Conservation (phyloP, 1,284 basidiomycete species). For the Ceratobasidium sp. region DNA sequence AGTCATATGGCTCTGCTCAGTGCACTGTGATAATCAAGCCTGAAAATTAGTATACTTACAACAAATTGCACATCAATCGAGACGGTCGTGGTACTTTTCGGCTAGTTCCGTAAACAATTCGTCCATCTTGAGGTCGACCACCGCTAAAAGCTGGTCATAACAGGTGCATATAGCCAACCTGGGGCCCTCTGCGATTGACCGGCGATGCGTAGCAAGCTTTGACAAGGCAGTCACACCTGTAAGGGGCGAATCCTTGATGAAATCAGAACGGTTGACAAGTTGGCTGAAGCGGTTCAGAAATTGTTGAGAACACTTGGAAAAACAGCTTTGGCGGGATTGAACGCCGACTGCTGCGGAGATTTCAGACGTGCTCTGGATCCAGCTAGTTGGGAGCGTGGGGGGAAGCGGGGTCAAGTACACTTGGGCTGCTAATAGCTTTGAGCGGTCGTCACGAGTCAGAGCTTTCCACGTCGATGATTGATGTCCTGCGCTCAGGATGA, state of each 20-base stretch:
- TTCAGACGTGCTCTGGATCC: not conserved
- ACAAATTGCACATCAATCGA: not conserved
- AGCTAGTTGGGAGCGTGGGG: not conserved
- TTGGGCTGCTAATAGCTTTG: slow-evolving; percentile 8
- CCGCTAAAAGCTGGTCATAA: not conserved
- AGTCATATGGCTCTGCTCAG: no score
- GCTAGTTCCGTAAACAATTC: not conserved
- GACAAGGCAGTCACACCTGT: not conserved
- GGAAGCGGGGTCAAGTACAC: slow-evolving; percentile 7
- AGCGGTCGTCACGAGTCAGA: slow-evolving; percentile 14
- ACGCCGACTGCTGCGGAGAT: not conserved
- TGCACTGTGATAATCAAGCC: no score
- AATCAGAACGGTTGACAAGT: not conserved
- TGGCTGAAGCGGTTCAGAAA: not conserved
- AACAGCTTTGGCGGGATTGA: not conserved
- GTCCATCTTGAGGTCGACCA: not conserved
- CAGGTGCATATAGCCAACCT: slow-evolving; percentile 1
- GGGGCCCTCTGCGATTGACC: not conserved
- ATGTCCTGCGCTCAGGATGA: slow-evolving; percentile 4
- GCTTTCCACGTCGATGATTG: slow-evolving; percentile 3
- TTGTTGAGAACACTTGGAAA: not conserved
- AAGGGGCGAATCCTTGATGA: not conserved
- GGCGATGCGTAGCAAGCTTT: not conserved
- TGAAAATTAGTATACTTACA: no score
- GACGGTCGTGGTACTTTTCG: not conserved